phyloP scores from a whole-genome alignment of 768 basidiomycete species.

The Pleurotus giganteus region DNA sequence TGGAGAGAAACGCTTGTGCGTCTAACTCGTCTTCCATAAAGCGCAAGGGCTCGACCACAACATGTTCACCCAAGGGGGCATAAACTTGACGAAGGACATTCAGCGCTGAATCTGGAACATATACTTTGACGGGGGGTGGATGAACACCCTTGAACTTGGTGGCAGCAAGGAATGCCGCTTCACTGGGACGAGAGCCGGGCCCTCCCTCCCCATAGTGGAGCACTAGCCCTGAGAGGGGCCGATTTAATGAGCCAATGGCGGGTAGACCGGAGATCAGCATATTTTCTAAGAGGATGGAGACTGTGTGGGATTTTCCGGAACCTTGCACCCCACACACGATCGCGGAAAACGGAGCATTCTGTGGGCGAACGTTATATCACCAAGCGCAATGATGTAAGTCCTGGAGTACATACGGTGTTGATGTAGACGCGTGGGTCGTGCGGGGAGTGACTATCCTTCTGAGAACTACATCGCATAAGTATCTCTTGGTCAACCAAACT shows the following conservation, averaged over 20 bases:
- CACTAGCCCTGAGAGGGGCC: conserved; percentile 60
- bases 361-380: background rate
- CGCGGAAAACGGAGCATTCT: conserved; percentile 77
- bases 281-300: conserved; percentile 65
- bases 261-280: conserved; percentile 59
- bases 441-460: conserved; percentile 28
- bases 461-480: conserved; percentile 25
- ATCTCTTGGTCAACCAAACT: background rate
- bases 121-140: conserved; percentile 43
- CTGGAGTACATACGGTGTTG: conserved; percentile 52
- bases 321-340: conserved; percentile 77
- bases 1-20: conserved; percentile 64
- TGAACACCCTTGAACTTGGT: conserved; percentile 27
- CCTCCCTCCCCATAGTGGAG: conserved; percentile 74
- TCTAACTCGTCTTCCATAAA: conserved; percentile 64
- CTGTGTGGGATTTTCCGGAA: conserved; percentile 72
- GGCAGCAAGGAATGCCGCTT: conserved; percentile 60
- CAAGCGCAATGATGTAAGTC: background rate
- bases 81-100: conserved; percentile 62
- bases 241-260: conserved; percentile 48
- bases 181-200: conserved; percentile 51
- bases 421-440: conserved; percentile 58
- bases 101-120: conserved; percentile 59
- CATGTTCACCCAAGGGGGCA: conserved; percentile 42
- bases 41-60: conserved; percentile 52